Base-by-base conservation (phyloP, 164 flowering plant species). In the Annona cherimola region DNA sequence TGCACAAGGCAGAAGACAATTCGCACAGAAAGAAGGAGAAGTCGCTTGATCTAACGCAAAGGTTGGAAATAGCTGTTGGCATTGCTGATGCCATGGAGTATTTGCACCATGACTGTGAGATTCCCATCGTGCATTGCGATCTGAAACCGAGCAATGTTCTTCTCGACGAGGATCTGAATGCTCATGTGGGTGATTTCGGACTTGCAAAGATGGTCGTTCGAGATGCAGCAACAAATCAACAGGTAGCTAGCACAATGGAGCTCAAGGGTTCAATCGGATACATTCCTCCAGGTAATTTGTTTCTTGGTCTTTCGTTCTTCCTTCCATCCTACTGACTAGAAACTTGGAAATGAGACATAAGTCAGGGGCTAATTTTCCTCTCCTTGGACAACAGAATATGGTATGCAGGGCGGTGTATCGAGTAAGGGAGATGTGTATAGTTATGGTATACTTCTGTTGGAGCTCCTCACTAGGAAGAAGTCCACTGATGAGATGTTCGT, bases 81-180 rank as follows among this genome's bases (percentile, higher is more conserved):
- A 63, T 78, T 65, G 81, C 81, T 60, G 81, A 81, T 45, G 81
- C 79, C 60, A 69, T 81, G 76, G 77, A 81, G 11, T 81, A 79
- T 43, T 79, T 81, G 76, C 83, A 81, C 72, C 83, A 81, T 63
- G 77, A 81, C 55, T 78, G 81, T 35, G 81, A 79, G 11, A 79
- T 78, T 44, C 73, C 73, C 66, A 74, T 78, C 16, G 76, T 81
- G 41, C 83, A 81, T 68, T 74, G 81, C 69, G 83, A 81, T 73
- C 63, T 81, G 79, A 78, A 81, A 79, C 81, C 79, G 2, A 76
- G 79, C 72, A 81, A 78, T 69, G 73, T 81, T 46, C 79, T 74
- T 64, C 76, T 81, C 20, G 76, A 76, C 39, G 69, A 79, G 42
- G 79, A 76, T 69, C 76, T 81, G 79, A 81, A 73, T 20, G 79